Evolutionary conservation across 2,329 filamentous ascomycete species (phyloP), one percentile per base, ranked within the genome.

Genomic region (Bipolaris gigantea): DNA sequence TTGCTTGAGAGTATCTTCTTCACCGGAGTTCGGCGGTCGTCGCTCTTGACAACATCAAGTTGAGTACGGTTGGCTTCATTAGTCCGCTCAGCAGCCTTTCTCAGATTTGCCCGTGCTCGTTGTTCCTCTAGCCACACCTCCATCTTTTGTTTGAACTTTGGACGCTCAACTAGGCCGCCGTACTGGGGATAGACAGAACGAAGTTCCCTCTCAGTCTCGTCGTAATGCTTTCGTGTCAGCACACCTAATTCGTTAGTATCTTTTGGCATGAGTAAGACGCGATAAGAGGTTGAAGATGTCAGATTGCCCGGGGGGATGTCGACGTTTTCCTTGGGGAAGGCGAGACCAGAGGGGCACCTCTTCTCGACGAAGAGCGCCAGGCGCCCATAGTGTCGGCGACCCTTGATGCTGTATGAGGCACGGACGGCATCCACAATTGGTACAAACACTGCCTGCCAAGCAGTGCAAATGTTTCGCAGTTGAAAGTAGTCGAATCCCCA

Each of bases 281-380:
- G 63, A n/a, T 61, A 65, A 3, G 68, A 60, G 8, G 60, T 64
- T n/a, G 65, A 51, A 13, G 63, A 61, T n/a, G 49, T 49, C 4
- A 57, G n/a, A 11, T 53, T 46, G 4, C 40, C 57, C 2, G 56
- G n/a, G 21, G 57, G 45, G 35, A 57, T 46, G 6, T 16, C 40
- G 1, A 70, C 50, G 38, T 71, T 73, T 30, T 50, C 57, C n/a
- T 66, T 61, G 2, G 70, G 70, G 45, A 73, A 73, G 2, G 70
- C 69, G 2, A 73, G 51, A 5, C 63, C 60, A 44, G 68, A 71
- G 6, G 70, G 70, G 21, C 51, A 48, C 8, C 55, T 47, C 2
- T 58, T 50, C 45, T 74, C 71, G 34, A 74, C 60, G 50, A 70
- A 72, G 10, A 57, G 56, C 8, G 71, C 71, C 15, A 73, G 59